phyloP scores from a whole-genome alignment of 768 basidiomycete species.

The Mycena sanguinolenta region DNA sequence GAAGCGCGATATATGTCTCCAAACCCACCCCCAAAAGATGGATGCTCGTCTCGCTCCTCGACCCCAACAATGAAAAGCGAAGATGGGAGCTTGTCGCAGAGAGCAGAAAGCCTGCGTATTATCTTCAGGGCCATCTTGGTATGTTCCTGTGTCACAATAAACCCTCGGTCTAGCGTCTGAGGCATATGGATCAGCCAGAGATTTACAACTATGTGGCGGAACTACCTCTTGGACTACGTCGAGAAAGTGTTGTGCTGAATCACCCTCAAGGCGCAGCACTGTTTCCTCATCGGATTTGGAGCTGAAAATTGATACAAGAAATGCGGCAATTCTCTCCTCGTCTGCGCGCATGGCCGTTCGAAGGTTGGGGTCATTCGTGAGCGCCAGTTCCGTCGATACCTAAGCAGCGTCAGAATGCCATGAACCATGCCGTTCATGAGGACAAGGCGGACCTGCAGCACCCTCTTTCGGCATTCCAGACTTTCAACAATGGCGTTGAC shows the following conservation, averaged over 20 bases:
- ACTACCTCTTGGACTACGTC: conserved; percentile 20
- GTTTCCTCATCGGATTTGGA: conserved; percentile 8
- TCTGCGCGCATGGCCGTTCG: conserved; percentile 5
- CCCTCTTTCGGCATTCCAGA: conserved; percentile 14
- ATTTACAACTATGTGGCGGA: no score
- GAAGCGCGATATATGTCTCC: conserved; percentile 38
- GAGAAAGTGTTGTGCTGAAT: conserved; percentile 16
- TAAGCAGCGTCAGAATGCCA: neutral
- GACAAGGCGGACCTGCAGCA: conserved; percentile 5
- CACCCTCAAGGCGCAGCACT: conserved; percentile 8
- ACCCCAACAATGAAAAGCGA: conserved; percentile 35
- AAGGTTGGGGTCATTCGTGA: conserved; percentile 11
- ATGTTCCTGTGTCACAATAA: conserved; percentile 6
- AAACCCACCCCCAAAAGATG: conserved; percentile 37
- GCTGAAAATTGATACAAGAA: conserved; percentile 3
- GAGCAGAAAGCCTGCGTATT: conserved; percentile 34
- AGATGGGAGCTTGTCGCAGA: conserved; percentile 32
- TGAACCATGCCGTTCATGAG: neutral
- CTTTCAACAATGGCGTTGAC: conserved; percentile 22
- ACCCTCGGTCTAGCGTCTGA: conserved; percentile 15
- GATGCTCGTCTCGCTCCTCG: conserved; percentile 18
- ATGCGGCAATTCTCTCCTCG: conserved; percentile 7
- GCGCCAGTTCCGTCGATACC: conserved; percentile 6
- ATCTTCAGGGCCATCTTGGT: conserved; percentile 27
- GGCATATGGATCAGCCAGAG: neutral